A percentile compares a stretch with the other conserved stretches of the same genome.
Evolutionary conservation across 495 filamentous ascomycete genomes (phyloP).

Genomic region (Xylona heveae): DNA sequence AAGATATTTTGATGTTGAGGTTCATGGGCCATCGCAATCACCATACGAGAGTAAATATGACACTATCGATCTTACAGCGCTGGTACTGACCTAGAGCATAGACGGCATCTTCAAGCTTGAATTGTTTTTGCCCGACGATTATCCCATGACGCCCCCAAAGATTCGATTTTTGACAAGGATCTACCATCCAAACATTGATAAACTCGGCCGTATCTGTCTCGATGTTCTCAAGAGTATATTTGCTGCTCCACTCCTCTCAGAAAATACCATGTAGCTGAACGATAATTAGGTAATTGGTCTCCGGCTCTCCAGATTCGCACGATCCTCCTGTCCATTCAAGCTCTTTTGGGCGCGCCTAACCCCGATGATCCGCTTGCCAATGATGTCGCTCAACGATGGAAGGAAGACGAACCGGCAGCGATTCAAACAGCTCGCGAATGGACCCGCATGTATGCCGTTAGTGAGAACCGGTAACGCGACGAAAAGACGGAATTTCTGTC

Average conservation of each 20-base stretch:
- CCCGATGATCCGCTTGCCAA: conserved; percentile 93
- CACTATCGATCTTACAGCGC: not conserved
- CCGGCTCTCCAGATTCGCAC: conserved; percentile 95
- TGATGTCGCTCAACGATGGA: conserved; percentile 95
- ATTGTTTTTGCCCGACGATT: conserved; percentile 97
- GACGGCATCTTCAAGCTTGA: conserved; percentile 94
- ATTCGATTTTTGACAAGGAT: conserved; percentile 98
- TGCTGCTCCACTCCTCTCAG: not conserved
- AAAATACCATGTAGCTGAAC: not conserved
- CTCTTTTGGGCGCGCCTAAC: conserved; percentile 86
- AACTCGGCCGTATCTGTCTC: conserved; percentile 86
- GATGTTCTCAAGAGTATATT: conserved; percentile 91
- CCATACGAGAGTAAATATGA: conserved; percentile 61
- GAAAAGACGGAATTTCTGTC: not conserved
- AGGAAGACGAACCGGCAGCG: conserved; percentile 78
- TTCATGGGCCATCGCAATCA: conserved; percentile 83
- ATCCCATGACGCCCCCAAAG: conserved; percentile 97
- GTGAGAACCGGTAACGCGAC: conserved; percentile 10
- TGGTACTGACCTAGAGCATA: conserved; percentile 12
- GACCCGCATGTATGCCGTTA: conserved; percentile 61
- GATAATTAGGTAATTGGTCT: conserved; percentile 97
- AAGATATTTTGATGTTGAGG: conserved; percentile 92
- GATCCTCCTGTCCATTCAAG: conserved; percentile 93
- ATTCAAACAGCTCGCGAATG: conserved; percentile 79
- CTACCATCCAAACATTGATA: conserved; percentile 98